Evolutionary conservation across 78 protist species (phyloP), one percentile per base, ranked within the genome.

Genomic region (Cavenderia fasciculata): DNA sequence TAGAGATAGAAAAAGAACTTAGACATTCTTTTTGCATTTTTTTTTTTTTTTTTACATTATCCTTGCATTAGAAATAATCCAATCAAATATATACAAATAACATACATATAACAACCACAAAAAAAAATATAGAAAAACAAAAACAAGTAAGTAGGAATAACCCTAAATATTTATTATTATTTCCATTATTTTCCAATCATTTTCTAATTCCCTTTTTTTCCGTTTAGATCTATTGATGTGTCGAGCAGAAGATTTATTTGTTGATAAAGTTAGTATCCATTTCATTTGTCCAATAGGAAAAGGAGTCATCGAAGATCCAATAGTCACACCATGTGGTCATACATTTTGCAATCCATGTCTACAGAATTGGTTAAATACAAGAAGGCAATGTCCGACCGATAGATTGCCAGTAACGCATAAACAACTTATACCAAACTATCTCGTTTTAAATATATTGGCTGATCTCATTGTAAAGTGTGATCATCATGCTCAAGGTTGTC

Each of bases 301-400:
- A 44, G 90, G 90, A 27, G 78, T 82, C 25, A 82, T 82, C 16
- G 90, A 82, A 18, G 90, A 82, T 51, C 90, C 90, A 68, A 36
- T 82, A 18, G 65, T 82, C 25, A 82, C 90, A 68, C 90, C 90
- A 27, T 82, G 90, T 57, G 90, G 90, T 54, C 90, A 82, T 68
- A 82, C 90, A 82, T 82, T 82, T 68, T 82, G 90, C 33, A 68
- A 57, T 23, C 62, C 78, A 29, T 82, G 90, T 43, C 61, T 82
- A 19, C 71, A 43, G 21, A 27, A 31, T 66, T 68, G 76, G 90
- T 56, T 82, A 43, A 69, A 82, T 56, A 66, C 90, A 29, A 82
- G 78, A 47, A 82, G 90, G 68, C 90, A 82, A 68, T 82, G 90
- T 29, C 90, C 90, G 59, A 82, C 90, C 19, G 76, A 68, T 57